A percentile compares a stretch with the other conserved stretches of the same genome.
Conservation (phyloP, 192 early-diverging fungal species). For the Chytriomyces sp. region DNA sequence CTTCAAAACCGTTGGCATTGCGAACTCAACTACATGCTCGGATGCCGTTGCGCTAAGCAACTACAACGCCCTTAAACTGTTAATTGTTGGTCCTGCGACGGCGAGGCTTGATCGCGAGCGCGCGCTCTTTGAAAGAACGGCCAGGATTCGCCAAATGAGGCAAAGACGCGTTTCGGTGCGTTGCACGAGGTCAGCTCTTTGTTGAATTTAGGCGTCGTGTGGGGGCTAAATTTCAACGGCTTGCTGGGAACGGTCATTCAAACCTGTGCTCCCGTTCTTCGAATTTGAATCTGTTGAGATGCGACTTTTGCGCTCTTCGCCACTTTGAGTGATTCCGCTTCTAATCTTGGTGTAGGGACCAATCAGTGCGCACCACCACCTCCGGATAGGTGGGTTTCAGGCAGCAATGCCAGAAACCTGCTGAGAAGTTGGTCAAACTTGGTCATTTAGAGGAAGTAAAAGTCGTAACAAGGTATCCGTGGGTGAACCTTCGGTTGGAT, state of each 20-base stretch:
- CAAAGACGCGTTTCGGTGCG: neutral
- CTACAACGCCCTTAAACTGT: neutral
- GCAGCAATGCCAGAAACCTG: conserved; percentile 47
- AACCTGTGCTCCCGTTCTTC: too few species aligned
- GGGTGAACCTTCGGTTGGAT: conserved; percentile 69
- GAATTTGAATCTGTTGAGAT: too few species aligned
- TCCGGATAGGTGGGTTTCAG: too few species aligned
- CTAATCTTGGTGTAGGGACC: too few species aligned
- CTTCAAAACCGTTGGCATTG: neutral
- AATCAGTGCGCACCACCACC: too few species aligned
- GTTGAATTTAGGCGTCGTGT: conserved; percentile 22
- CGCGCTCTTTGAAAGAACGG: conserved; percentile 21
- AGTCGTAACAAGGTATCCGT: conserved; percentile 82
- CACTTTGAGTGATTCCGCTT: too few species aligned
- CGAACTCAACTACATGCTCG: neutral
- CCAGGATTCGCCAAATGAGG: neutral
- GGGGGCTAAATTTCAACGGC: too few species aligned
- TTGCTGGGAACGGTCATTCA: too few species aligned
- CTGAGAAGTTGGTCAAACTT: conserved; percentile 77
- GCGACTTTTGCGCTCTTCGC: too few species aligned
- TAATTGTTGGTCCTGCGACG: conserved; percentile 10
- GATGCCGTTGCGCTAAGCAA: neutral
- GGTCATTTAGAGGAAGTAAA: conserved; percentile 89
- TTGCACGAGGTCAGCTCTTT: conserved; percentile 8
- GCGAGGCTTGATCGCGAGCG: neutral